Base-by-base conservation (phyloP, 176 grass and related monocot genomes). In the Oryza nivara region DNA sequence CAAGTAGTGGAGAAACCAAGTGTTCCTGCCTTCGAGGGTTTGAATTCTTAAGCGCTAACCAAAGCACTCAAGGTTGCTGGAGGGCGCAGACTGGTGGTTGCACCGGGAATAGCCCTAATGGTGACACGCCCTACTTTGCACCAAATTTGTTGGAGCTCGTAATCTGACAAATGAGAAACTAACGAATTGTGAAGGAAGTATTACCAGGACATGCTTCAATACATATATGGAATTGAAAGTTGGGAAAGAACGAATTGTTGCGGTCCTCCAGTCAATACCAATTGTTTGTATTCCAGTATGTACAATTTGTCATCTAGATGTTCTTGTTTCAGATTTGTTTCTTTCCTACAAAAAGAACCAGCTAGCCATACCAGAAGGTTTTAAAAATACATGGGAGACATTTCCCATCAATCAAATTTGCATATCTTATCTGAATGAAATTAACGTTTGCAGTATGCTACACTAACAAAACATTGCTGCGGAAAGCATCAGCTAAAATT, bases 1-100 rank as follows among this genome's bases (percentile, higher is more conserved):
- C 20, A 38, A 19, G 69, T 20, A 32, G 65, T 35, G 78, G 70
- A 2, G 43, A 91, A 43, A 73, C 64, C 23, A 87, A 40, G 13
- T 91, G 84, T 70, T 68, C 76, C 25, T 91, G 85, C 41, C 80
- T 83, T 23, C 80, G 70, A 9, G 81, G 80, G 51, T 87, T 87
- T 84, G 80, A 84, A 68, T 83, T 80, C 9, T 87, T 19, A 63
- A 69, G 23, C 34, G 35, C 34, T 58, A 87, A 81, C 19, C 70
- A 87, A 74, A 74, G 25, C 68, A 79, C 46, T 30, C 28, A 19
- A 73, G 85, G 85, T 58, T 87, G 85, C 70, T 81, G 78, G 78
- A 87, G 63, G 47, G 35, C 54, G 10, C 23, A 11, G 11, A 35
- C 44, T 16, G 45, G 32, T 2, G 73, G 73, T 51, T 90, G 88